Base-by-base conservation (phyloP, 2,329 filamentous ascomycete genomes). In the Cordyceps farinosa region DNA sequence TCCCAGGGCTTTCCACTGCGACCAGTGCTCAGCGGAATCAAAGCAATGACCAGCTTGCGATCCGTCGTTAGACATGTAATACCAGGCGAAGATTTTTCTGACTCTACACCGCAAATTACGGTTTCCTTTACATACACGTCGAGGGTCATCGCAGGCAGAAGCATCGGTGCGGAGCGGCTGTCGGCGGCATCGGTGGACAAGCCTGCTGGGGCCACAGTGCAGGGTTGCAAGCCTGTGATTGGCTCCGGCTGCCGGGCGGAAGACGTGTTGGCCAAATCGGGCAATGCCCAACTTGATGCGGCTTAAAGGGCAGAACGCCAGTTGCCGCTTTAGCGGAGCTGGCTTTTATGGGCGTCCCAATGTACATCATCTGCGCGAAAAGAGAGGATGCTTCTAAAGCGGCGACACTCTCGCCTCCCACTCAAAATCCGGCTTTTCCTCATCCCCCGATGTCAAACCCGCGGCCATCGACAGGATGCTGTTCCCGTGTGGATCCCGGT, bases 121-220 rank as follows among this genome's bases (percentile, higher is more conserved):
- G 32, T 8, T 29, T 34, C 17, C 36, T 11, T 38, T 3, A 11
- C 36, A 3, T 3, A 32, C 45, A 59, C 42, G n/a, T 10, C 27
- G 29, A 59, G 47, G 22, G 57, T n/a, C 45, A 50, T 34, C 32
- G 10, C 27, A 50, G 29, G n/a, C 29, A 44, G 6, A 9, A 11
- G 15, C 9, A 32, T 30, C n/a, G 30, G 29, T 17, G n/a, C 15
- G 17, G 40, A 54, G 55, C 69, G 69, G 69, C 55, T 70, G 67
- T 70, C 69, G 70, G 70, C 66, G 68, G 69, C 64, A 68, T 70
- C 68, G 69, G 66, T 64, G 68, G 53, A 56, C 29, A 47, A 3
- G 54, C 34, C 50, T 54, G 27, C n/a, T 53, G 36, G 27, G 45
- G 13, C n/a, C 27, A 22, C 53, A 30, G 55, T 61, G 63, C 64